A percentile compares a stretch with the other conserved stretches of the same genome.
These are phyloP conservation scores for Saccharomycopsis selenospora DNA, from an alignment of 805 yeast genomes.

Conservation along the genomic window DNA sequence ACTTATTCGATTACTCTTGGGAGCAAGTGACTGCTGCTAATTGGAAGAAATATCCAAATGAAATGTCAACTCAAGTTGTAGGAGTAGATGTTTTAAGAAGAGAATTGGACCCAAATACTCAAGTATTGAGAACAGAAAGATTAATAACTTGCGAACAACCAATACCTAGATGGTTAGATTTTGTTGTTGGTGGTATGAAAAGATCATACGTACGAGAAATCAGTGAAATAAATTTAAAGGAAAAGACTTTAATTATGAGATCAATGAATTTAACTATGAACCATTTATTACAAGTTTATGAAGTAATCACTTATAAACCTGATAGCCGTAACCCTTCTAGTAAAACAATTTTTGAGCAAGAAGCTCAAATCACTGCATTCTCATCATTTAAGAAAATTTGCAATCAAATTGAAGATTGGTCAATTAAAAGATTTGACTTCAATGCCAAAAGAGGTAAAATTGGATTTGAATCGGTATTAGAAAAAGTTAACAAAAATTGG, in stretches of 20 bases:
- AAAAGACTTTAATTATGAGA: conserved; percentile 63
- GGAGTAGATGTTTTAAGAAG: conserved; percentile 85
- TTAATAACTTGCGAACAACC: conserved; percentile 82
- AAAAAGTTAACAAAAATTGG: conserved; percentile 23
- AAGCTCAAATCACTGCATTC: conserved; percentile 84
- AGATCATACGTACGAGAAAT: conserved; percentile 82
- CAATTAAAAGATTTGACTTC: conserved; percentile 78
- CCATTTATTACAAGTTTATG: conserved; percentile 69
- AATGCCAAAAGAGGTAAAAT: conserved; percentile 75
- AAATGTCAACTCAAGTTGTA: conserved; percentile 82
- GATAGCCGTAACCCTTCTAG: conserved; percentile 43
- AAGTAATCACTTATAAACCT: conserved; percentile 78
- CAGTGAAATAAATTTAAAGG: conserved; percentile 67
- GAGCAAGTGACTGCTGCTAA: conserved; percentile 92
- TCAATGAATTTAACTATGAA: conserved; percentile 83
- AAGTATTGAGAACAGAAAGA: conserved; percentile 69
- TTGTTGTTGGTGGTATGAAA: conserved; percentile 64
- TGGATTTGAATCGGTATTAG: conserved; percentile 80
- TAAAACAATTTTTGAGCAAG: conserved; percentile 65
- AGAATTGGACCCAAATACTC: conserved; percentile 48
- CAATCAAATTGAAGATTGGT: conserved; percentile 86
- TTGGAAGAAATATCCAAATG: conserved; percentile 97
- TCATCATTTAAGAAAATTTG: conserved; percentile 64
- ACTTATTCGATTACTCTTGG: conserved; percentile 80
- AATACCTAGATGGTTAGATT: conserved; percentile 74